phyloP scores from a whole-genome alignment of 2,329 filamentous ascomycete genomes.

The Plectosphaerella plurivora region DNA sequence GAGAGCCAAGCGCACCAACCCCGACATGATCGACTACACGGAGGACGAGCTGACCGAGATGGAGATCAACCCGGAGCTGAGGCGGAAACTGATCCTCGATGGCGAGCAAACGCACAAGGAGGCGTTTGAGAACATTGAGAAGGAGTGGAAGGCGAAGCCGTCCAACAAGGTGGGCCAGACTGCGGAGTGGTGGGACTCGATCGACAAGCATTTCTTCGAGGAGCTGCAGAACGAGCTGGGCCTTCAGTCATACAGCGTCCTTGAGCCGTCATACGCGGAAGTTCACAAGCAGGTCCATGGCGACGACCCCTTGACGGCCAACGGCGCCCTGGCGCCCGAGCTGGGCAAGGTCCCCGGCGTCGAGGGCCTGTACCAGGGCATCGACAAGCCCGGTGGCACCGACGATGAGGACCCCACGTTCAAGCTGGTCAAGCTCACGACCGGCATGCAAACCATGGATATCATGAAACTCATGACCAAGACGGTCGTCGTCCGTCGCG shows the following conservation, averaged over 20 bases:
- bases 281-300: constrained; percentile 23
- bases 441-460: constrained; percentile 47
- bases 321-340: constrained; percentile 42
- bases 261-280: constrained; percentile 28
- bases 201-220: constrained; percentile 18
- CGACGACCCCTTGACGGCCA: constrained; percentile 14
- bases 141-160: constrained; percentile 9
- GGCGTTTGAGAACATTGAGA: not conserved
- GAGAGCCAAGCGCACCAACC: constrained; percentile 34
- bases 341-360: constrained; percentile 52
- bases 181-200: constrained; percentile 8
- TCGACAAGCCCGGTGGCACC: constrained; percentile 44
- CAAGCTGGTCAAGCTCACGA: constrained; percentile 48
- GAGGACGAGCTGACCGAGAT: constrained; percentile 41
- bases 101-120: constrained; percentile 9
- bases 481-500: constrained; percentile 66
- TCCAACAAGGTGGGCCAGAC: not conserved
- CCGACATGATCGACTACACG: constrained; percentile 51
- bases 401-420: constrained; percentile 47
- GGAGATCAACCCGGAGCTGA: constrained; percentile 31
- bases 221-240: constrained; percentile 14
- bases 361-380: constrained; percentile 42
- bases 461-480: constrained; percentile 60
- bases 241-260: constrained; percentile 16
- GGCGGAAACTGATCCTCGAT: constrained; percentile 29